Percentiles rank a stretch among this genome's conserved stretches.
Conservation (phyloP, 192 early-diverging fungal genomes). For the Backusella psychrophila region DNA sequence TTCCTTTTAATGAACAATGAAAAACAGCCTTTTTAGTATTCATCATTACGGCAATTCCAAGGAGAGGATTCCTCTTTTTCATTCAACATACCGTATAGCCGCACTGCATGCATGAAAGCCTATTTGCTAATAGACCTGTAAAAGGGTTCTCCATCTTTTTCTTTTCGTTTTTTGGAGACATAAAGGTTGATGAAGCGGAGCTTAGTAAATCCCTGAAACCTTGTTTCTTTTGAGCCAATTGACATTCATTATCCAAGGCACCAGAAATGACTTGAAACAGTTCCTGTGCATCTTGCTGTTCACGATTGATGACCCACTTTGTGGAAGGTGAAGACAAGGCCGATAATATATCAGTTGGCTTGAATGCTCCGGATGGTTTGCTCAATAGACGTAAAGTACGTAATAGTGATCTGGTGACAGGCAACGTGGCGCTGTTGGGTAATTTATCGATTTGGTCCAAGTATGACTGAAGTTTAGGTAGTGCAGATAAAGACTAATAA, state of each 20-base stretch:
- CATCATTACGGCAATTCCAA: neutral
- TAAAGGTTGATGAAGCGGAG: neutral
- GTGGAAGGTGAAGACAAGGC: constrained; percentile 50
- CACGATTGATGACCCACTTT: constrained; percentile 56
- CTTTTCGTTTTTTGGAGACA: neutral
- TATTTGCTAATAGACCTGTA: constrained; percentile 70
- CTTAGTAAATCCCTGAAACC: constrained; percentile 9
- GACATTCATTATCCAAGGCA: constrained; percentile 66
- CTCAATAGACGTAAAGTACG: constrained; percentile 27
- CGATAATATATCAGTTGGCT: constrained; percentile 58
- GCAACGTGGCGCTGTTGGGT: neutral
- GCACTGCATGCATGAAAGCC: constrained; percentile 76
- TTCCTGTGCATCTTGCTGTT: constrained; percentile 88
- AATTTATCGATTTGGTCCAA: neutral
- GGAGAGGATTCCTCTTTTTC: neutral
- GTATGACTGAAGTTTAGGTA: constrained; percentile 12
- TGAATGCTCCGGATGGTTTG: constrained; percentile 44
- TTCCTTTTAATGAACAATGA: constrained; percentile 37
- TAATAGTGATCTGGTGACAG: constrained; percentile 17
- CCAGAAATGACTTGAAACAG: constrained; percentile 77
- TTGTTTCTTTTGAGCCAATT: neutral
- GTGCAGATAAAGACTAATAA: constrained; percentile 15
- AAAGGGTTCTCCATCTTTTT: constrained; percentile 57
- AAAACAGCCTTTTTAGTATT: neutral
- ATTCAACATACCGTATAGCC: constrained; percentile 61